Percentiles rank a stretch among this genome's conserved stretches.
Evolutionary conservation across 257 asterid genomes (phyloP).

Genomic region (Solanum ossicruentum): DNA sequence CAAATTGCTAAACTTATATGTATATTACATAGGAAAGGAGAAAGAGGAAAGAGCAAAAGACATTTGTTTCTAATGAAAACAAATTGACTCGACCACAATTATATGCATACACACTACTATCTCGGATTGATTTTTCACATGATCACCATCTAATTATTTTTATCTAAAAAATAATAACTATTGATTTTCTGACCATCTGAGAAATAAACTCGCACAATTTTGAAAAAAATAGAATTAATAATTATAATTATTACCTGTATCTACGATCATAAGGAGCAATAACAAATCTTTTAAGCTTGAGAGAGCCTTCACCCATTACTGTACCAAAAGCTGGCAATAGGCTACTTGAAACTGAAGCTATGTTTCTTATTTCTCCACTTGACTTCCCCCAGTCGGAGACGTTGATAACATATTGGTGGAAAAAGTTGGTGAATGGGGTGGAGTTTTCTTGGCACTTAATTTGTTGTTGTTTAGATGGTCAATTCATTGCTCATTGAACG

Average conservation of each 20-base stretch:
- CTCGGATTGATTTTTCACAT: too few species aligned
- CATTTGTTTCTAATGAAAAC: background rate
- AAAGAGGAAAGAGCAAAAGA: background rate
- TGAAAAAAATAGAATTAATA: background rate
- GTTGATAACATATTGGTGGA: too few species aligned
- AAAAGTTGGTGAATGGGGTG: too few species aligned
- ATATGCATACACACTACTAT: too few species aligned
- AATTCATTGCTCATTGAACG: background rate
- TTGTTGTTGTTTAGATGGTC: background rate
- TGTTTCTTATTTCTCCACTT: conserved; percentile 26
- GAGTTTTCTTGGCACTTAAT: background rate
- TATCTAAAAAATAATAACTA: background rate
- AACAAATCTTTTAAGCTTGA: conserved; percentile 26
- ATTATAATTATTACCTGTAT: conserved; percentile 36
- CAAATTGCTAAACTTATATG: too few species aligned
- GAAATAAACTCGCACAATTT: background rate
- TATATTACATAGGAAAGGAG: too few species aligned
- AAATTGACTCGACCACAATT: background rate
- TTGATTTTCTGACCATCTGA: background rate
- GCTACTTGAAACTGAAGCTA: conserved; percentile 83
- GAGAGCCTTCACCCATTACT: conserved; percentile 43
- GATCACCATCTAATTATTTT: background rate
- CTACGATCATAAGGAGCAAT: conserved; percentile 76
- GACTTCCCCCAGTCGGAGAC: too few species aligned
- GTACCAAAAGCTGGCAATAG: conserved; percentile 86